phyloP scores from a whole-genome alignment of 1,284 basidiomycete genomes.

The Pseudozyma tsukubaensis region DNA sequence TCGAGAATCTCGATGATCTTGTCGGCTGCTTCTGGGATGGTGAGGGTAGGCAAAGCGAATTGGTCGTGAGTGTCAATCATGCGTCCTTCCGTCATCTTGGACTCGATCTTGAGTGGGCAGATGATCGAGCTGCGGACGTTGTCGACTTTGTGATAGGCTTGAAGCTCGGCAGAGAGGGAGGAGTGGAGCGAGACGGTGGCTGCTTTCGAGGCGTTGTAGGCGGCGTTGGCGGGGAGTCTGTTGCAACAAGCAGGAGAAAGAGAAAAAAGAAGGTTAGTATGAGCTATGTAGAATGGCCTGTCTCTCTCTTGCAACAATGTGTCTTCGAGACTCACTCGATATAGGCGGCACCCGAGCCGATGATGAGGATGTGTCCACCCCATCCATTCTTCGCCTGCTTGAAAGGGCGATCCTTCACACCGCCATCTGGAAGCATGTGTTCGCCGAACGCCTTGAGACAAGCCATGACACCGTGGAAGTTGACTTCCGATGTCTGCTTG shows the following conservation, averaged over 20 bases:
- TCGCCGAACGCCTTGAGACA: constrained; percentile 58
- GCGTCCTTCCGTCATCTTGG: constrained; percentile 54
- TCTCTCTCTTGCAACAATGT: too few species aligned
- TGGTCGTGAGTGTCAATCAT: constrained; percentile 54
- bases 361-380: constrained; percentile 59
- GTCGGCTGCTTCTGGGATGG: constrained; percentile 46
- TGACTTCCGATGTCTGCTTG: constrained; percentile 50
- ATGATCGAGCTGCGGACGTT: constrained; percentile 51
- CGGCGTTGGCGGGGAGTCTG: constrained; percentile 47
- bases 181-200: constrained; percentile 49
- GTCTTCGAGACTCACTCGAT: constrained; percentile 19
- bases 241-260: not conserved
- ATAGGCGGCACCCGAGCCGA: constrained; percentile 52
- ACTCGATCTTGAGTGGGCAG: constrained; percentile 58
- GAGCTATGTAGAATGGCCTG: too few species aligned
- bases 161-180: constrained; percentile 45
- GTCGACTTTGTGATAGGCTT: constrained; percentile 52
- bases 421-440: constrained; percentile 53
- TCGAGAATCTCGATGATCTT: constrained; percentile 53
- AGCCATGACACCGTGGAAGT: constrained; percentile 49
- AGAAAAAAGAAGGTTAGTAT: not conserved
- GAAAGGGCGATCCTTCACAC: constrained; percentile 35
- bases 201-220: constrained; percentile 55
- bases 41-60: constrained; percentile 52
- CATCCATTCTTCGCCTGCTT: constrained; percentile 48